phyloP scores from a whole-genome alignment of 2,329 filamentous ascomycete species.

The Aspergillus glaucus region DNA sequence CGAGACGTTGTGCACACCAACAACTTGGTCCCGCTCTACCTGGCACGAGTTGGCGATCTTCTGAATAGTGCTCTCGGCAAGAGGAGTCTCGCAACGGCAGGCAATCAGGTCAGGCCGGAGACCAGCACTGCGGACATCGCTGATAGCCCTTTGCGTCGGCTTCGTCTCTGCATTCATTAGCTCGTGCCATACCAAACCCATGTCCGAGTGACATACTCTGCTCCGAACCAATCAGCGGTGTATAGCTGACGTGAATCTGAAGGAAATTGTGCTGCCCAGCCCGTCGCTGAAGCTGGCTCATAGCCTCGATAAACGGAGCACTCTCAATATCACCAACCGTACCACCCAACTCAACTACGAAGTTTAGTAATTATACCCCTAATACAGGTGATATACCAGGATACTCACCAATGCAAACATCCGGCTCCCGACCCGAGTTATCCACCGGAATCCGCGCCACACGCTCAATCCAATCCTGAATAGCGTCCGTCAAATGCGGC shows the following conservation, averaged over 20 bases:
- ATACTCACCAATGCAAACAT: conserved; percentile 78
- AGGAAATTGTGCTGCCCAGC: conserved; percentile 74
- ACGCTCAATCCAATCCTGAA: conserved; percentile 86
- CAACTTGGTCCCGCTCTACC: conserved; percentile 74
- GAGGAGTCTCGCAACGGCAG: conserved; percentile 75
- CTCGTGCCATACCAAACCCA: neutral
- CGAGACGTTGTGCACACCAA: conserved; percentile 79
- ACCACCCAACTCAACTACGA: conserved; percentile 33
- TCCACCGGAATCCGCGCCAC: conserved; percentile 83
- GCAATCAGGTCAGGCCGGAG: conserved; percentile 76
- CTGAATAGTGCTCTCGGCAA: conserved; percentile 66
- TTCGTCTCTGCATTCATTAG: conserved; percentile 60
- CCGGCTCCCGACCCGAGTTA: conserved; percentile 71
- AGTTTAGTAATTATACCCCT: conserved; percentile 1
- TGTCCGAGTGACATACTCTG: conserved; percentile 47
- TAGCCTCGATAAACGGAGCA: conserved; percentile 79
- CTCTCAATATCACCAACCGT: conserved; percentile 72
- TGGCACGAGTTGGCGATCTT: conserved; percentile 91
- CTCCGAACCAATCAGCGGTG: conserved; percentile 68
- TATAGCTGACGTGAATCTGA: conserved; percentile 72
- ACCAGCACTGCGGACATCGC: conserved; percentile 74
- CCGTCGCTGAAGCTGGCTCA: conserved; percentile 69
- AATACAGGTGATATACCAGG: neutral
- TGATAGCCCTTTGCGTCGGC: conserved; percentile 87
- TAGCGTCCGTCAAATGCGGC: conserved; percentile 83